phyloP scores from a whole-genome alignment of 116 monocot genomes.

The Dioscorea cayenensis region DNA sequence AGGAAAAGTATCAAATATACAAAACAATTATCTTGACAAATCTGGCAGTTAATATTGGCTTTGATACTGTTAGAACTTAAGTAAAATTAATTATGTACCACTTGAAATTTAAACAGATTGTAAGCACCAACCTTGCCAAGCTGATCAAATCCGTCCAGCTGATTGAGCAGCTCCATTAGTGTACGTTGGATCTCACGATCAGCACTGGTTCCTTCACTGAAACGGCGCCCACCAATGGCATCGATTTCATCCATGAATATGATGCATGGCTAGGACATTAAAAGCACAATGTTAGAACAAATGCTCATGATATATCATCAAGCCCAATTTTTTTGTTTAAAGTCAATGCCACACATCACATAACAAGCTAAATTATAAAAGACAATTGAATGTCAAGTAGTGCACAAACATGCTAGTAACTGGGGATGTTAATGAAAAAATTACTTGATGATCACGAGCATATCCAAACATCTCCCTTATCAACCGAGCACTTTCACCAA shows the following conservation, averaged over 20 bases:
- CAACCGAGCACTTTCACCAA: constrained; percentile 96
- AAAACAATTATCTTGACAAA: no score
- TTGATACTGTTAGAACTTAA: no score
- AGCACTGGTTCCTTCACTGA: constrained; percentile 98
- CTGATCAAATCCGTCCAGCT: constrained; percentile 95
- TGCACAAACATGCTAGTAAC: not conserved
- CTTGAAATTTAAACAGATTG: not conserved
- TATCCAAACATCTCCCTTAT: constrained; percentile 99
- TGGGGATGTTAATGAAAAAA: not conserved
- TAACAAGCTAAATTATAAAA: not conserved
- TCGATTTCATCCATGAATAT: constrained; percentile 99
- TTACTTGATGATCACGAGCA: constrained; percentile 98
- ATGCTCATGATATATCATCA: not conserved
- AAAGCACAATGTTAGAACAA: not conserved
- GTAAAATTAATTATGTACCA: not conserved
- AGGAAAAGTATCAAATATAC: no score
- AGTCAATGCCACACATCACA: not conserved
- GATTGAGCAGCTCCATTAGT: constrained; percentile 97
- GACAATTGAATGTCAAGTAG: not conserved
- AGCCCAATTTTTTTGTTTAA: not conserved
- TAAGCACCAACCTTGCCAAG: constrained; percentile 72
- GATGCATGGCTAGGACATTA: constrained; percentile 73
- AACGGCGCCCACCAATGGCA: constrained; percentile 96
- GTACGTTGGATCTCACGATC: constrained; percentile 99
- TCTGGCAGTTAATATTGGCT: no score